Percentiles rank a stretch among this genome's conserved stretches.
phyloP scores from a whole-genome alignment of 73 alveolate species.

The Paraurostyla sp. region DNA sequence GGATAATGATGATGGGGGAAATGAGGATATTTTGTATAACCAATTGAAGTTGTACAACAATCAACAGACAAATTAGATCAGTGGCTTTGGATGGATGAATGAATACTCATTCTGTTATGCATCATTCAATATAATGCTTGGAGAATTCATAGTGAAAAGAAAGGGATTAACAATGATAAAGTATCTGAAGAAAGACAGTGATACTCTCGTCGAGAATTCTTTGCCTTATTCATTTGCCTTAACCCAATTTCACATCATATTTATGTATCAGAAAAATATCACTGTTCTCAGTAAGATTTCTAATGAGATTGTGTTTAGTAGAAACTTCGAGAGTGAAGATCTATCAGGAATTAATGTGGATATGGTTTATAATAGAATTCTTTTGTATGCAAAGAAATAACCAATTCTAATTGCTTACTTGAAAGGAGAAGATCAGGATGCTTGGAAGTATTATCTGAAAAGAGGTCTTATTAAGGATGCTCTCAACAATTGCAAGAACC shows the following conservation, averaged over 20 bases:
- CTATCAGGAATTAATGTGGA: slow-evolving; percentile 69
- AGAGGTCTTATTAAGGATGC: slow-evolving; percentile 82
- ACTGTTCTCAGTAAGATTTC: slow-evolving; percentile 78
- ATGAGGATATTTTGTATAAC: slow-evolving; percentile 23
- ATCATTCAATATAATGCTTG: slow-evolving; percentile 17
- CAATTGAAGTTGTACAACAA: slow-evolving; percentile 27
- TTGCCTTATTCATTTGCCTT: slow-evolving; percentile 48
- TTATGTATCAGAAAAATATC: slow-evolving; percentile 74
- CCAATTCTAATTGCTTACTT: slow-evolving; percentile 45
- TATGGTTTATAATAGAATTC: slow-evolving; percentile 57
- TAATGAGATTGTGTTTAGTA: slow-evolving; percentile 72
- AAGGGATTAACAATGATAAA: slow-evolving; percentile 42
- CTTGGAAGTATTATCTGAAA: slow-evolving; percentile 91
- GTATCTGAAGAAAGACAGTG: slow-evolving; percentile 39
- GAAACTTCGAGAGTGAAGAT: slow-evolving; percentile 64
- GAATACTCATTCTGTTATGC: slow-evolving; percentile 79
- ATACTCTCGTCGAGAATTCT: slow-evolving; percentile 14
- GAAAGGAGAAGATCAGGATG: slow-evolving; percentile 88
- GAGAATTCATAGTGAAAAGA: slow-evolving; percentile 4
- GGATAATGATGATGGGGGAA: not conserved
- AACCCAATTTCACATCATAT: slow-evolving; percentile 76
- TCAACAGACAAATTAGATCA: slow-evolving; percentile 32
- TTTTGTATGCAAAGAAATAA: not conserved
- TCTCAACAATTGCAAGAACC: slow-evolving; percentile 74
- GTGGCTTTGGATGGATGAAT: slow-evolving; percentile 80